Base-by-base conservation (phyloP, 805 yeast genomes). In the Pichia pseudocactophila region DNA sequence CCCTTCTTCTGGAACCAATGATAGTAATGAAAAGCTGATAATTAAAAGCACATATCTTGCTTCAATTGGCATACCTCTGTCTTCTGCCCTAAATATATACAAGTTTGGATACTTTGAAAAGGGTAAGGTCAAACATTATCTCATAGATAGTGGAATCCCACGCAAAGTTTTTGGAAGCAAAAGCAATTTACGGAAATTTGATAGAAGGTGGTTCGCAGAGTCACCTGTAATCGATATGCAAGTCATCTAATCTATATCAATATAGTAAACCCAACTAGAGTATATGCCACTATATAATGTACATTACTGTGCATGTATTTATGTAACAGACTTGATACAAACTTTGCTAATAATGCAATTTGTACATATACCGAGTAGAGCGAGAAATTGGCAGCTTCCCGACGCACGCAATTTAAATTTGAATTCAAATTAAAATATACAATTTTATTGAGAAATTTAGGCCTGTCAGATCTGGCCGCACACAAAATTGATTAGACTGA, bases 141-240 rank as follows among this genome's bases (percentile, higher is more conserved):
- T 82, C 46, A 69, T 82, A 13, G 95, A 85, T 52, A 67, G 78
- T 44, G 92, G 92, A 11, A 67, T 80, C 11, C 92, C 94, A 2
- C 68, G 66, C 56, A 70, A 65, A 53, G 76, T 74, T 34, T 80
- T 58, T 59, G 41, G 48, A 9, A 64, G 54, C 18, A 64, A 61
- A 49, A 59, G 68, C 2, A 65, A 68, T 12, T 49, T 73, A 32
- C 66, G 77, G 26, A 75, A 73, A 50, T 73, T 74, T 43, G 76
- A 71, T 42, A 62, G 61, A 27, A 15, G 46, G 3, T 43, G 46
- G 46, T 43, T 43, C 31, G 43, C 46, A 8, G 46, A 43, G 5
- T 16, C 35, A 7, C 12, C 37, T 8, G 18, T 12, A 25, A 17
- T 43, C n/a, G 46, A 35, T 12, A 30, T 43, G 12, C 17, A 32